Percentiles rank a stretch among this genome's conserved stretches.
Evolutionary conservation across 352 stramenopile species (phyloP).

Genomic region (Globisporangium paddicum): DNA sequence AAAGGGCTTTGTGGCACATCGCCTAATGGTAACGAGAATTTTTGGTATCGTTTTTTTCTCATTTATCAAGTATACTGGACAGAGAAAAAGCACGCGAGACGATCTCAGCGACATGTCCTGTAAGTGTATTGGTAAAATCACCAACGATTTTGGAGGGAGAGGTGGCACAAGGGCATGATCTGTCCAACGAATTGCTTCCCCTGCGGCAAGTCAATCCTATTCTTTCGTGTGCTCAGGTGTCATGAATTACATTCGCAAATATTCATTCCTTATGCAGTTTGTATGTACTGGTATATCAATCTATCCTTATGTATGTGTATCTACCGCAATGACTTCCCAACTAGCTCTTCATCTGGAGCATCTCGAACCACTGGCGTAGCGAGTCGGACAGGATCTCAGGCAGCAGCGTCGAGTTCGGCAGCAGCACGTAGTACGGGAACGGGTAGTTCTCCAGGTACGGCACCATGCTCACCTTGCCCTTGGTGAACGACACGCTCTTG

Average conservation of each 20-base stretch:
- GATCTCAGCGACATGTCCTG: too few relatives aligned
- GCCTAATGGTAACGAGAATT: too few relatives aligned
- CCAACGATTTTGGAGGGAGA: background rate
- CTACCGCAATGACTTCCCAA: background rate
- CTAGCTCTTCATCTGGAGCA: constrained; percentile 81
- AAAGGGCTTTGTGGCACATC: too few relatives aligned
- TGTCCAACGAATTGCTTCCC: background rate
- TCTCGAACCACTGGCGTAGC: constrained; percentile 99
- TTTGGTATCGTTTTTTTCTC: too few relatives aligned
- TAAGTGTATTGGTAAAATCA: background rate
- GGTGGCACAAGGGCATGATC: background rate
- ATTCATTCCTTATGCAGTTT: background rate
- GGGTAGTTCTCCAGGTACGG: constrained; percentile 99
- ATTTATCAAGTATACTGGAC: too few relatives aligned
- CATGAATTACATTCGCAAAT: background rate
- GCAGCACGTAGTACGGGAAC: constrained; percentile 99
- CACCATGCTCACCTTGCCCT: constrained; percentile 95
- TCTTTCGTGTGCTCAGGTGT: background rate
- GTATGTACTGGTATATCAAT: background rate
- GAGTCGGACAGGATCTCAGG: constrained; percentile 99
- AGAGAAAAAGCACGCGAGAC: too few relatives aligned
- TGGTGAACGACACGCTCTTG: constrained; percentile 96
- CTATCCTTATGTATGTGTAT: background rate
- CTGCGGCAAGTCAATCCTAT: background rate
- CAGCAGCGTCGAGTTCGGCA: constrained; percentile 93